Evolutionary conservation across 2,329 filamentous ascomycete genomes (phyloP), one percentile per base, ranked within the genome.

Genomic region (Periconia sp.): DNA sequence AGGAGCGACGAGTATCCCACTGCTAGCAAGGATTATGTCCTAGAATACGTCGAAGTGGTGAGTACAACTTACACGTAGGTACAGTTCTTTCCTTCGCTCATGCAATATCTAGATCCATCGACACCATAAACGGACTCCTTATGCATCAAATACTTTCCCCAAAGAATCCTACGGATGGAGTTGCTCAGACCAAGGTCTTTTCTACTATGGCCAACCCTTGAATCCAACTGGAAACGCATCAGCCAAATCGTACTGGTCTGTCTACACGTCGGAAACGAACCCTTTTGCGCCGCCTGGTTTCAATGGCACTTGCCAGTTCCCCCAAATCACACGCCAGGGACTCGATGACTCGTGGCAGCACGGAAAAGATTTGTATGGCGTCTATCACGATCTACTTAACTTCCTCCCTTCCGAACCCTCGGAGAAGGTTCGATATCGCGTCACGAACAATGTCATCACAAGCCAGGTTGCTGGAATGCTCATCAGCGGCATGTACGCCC

Each of bases 111-210:
- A 87, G 81, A 88, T 92, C 47, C 90, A 94, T 66, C 83, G 91
- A 48, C 91, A 94, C 69, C 90, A 94, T 73, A 94, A 94, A 69
- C 84, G 91, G 19, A 94, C 90, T 0, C 90, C 90, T 0, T 94
- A 94, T 69, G 83, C 88, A 1, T 80, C 82, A 49, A 95, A 94
- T 68, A 84, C 85, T 0, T 93, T 94, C 63, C 90, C 90, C 0
- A 76, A 83, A 1, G 91, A 94, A 69, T 76, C 83, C 0, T 89
- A 90, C 66, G 75, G 77, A 17, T 94, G 90, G 90, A 74, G 87
- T 66, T 94, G 90, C 69, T 77, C 84, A 52, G 85, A 91, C 58
- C 80, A 87, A 61, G 86, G 81, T 0, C 79, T 92, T 1, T 91
- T 85, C 73, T 87, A 86, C 71, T 90, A 87, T 59, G 87, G 84